Evolutionary conservation across 805 yeast genomes (phyloP).

Genomic region (Tetrapisispora pingtungensis): DNA sequence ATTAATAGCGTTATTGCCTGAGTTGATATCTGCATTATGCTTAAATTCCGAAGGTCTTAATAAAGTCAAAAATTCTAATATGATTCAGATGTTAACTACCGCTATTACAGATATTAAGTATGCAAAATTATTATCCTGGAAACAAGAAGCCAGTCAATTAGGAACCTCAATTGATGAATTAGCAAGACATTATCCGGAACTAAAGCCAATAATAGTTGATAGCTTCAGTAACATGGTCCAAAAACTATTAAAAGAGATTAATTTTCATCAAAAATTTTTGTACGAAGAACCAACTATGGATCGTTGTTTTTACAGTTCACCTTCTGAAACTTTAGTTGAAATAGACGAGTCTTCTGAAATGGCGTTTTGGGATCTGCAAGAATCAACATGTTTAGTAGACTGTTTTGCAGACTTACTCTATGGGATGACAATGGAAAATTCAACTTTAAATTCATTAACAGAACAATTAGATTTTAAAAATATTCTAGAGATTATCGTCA

Average conservation of each 20-base stretch:
- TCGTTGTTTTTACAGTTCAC: conserved; percentile 35
- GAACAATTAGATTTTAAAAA: conserved; percentile 33
- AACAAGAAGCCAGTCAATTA: conserved; percentile 44
- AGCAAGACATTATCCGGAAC: conserved; percentile 70
- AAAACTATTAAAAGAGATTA: conserved; percentile 34
- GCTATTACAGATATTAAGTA: conserved; percentile 39
- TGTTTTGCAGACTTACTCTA: conserved; percentile 39
- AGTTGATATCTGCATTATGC: conserved; percentile 73
- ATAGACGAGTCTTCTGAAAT: conserved; percentile 33
- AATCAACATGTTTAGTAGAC: conserved; percentile 39
- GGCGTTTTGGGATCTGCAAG: conserved; percentile 44
- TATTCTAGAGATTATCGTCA: conserved; percentile 40
- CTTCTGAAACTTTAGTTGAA: conserved; percentile 34
- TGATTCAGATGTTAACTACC: conserved; percentile 38
- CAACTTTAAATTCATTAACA: conserved; percentile 35
- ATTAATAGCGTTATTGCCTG: conserved; percentile 53
- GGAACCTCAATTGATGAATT: conserved; percentile 71
- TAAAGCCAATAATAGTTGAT: conserved; percentile 48
- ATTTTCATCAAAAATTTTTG: conserved; percentile 35
- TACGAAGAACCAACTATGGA: conserved; percentile 30
- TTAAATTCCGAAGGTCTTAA: conserved; percentile 64
- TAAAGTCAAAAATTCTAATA: conserved; percentile 36
- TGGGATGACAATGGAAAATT: conserved; percentile 42
- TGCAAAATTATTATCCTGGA: conserved; percentile 44
- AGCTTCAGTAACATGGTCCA: conserved; percentile 39